Percentiles rank a stretch among this genome's conserved stretches.
Conservation (phyloP, 495 filamentous ascomycete genomes). For the Xylaria sp. region DNA sequence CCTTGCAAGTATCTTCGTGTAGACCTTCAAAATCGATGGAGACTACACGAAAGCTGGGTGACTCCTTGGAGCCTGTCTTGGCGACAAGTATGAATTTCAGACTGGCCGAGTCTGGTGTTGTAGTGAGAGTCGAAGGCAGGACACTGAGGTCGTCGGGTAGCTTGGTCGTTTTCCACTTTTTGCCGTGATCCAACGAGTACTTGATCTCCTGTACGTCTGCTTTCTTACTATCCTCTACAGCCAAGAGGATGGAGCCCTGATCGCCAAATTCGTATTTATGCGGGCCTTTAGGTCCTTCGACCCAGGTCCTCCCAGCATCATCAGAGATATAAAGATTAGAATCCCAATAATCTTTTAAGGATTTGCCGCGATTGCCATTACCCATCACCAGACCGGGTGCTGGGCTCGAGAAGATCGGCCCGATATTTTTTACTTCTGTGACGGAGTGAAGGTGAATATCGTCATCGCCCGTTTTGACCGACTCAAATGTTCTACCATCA, state of each 20-base stretch:
- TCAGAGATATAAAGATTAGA: conserved; percentile 87
- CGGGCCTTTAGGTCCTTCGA: conserved; percentile 71
- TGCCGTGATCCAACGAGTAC: conserved; percentile 89
- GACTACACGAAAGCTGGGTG: conserved; percentile 62
- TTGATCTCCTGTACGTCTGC: conserved; percentile 58
- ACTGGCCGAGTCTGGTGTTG: conserved; percentile 87
- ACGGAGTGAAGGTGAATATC: conserved; percentile 87
- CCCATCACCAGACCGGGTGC: conserved; percentile 94
- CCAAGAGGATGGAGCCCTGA: conserved; percentile 84
- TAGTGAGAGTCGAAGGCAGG: conserved; percentile 75
- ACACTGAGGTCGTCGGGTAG: conserved; percentile 68
- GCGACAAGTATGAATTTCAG: conserved; percentile 81
- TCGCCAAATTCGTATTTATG: conserved; percentile 97
- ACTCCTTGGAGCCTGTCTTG: conserved; percentile 52
- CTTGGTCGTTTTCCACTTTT: conserved; percentile 72
- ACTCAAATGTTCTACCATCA: conserved; percentile 80
- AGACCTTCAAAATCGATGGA: conserved; percentile 83
- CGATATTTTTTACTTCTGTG: conserved; percentile 77
- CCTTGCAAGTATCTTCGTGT: conserved; percentile 80
- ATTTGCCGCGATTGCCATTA: conserved; percentile 83
- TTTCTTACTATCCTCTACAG: conserved; percentile 75
- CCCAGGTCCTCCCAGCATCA: conserved; percentile 89
- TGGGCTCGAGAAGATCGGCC: conserved; percentile 90
- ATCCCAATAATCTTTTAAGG: conserved; percentile 65
- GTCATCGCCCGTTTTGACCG: conserved; percentile 61